Evolutionary conservation across 2,329 filamentous ascomycete genomes (phyloP).

Genomic region (Didymella arachidicola): DNA sequence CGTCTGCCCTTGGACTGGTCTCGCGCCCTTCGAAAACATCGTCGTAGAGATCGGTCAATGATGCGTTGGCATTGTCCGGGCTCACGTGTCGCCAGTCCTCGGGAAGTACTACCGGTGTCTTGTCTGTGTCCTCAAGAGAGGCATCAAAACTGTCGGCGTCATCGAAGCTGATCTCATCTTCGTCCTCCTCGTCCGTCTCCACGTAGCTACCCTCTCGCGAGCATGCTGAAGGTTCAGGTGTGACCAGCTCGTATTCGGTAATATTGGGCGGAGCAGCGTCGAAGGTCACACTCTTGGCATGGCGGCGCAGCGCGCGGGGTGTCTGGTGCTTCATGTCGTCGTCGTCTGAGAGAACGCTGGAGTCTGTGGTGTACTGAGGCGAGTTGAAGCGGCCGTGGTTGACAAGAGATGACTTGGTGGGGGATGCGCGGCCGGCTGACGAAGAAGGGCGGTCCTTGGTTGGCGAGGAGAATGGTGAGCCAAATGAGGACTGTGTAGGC

Average conservation of each 20-base stretch:
- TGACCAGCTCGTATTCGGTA: conserved; percentile 98
- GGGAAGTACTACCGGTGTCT: conserved; percentile 96
- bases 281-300: conserved; percentile 97
- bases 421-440: conserved; percentile 66
- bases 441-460: conserved; percentile 37
- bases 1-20: conserved; percentile 71
- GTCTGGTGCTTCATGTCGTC: conserved; percentile 67
- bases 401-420: conserved; percentile 88
- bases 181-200: conserved; percentile 68
- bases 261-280: conserved; percentile 91
- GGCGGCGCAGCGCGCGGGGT: conserved; percentile 75
- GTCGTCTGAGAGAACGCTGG: conserved; percentile 48
- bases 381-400: conserved; percentile 65
- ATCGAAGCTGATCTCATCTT: conserved; percentile 72
- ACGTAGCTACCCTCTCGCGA: conserved; percentile 95
- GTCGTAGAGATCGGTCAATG: conserved; percentile 63
- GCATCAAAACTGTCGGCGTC: conserved; percentile 94
- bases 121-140: conserved; percentile 92
- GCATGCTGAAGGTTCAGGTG: conserved; percentile 89
- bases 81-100: conserved; percentile 91
- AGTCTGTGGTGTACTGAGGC: conserved; percentile 47
- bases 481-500: conserved; percentile 59
- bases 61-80: conserved; percentile 67
- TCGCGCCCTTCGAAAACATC: conserved; percentile 71
- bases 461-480: conserved; percentile 35